Evolutionary conservation across 2,329 filamentous ascomycete genomes (phyloP).

Genomic region (Exophiala calicioides): DNA sequence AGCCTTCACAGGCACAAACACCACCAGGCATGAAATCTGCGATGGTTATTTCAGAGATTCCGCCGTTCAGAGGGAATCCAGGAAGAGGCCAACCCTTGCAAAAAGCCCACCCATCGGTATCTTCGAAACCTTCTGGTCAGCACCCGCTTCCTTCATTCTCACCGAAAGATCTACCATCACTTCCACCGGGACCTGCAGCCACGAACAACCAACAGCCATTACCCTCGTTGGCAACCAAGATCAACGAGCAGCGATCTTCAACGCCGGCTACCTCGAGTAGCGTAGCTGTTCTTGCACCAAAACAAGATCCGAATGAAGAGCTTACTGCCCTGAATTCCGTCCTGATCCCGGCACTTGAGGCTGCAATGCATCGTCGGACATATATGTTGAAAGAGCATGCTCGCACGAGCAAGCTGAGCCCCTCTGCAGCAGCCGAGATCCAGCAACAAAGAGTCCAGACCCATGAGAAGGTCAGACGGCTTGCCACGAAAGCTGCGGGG

Average conservation of each 20-base stretch:
- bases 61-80: slow-evolving; percentile 36
- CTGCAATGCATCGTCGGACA: slow-evolving; percentile 77
- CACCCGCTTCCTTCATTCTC: slow-evolving; percentile 36
- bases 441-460: slow-evolving; percentile 70
- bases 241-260: slow-evolving; percentile 12
- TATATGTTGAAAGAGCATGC: slow-evolving; percentile 54
- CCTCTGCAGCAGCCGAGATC: slow-evolving; percentile 44
- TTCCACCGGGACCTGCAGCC: slow-evolving; percentile 19
- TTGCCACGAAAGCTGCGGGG: slow-evolving; percentile 79
- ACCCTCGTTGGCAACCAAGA: slow-evolving; percentile 20
- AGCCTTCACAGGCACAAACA: slow-evolving; percentile 13
- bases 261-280: slow-evolving; percentile 35
- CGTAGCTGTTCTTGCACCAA: slow-evolving; percentile 14
- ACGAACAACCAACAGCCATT: slow-evolving; percentile 23
- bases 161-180: slow-evolving; percentile 24
- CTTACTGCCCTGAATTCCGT: slow-evolving; percentile 87
- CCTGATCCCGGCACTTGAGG: slow-evolving; percentile 87
- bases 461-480: slow-evolving; percentile 77
- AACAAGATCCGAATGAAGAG: slow-evolving; percentile 61
- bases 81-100: slow-evolving; percentile 30
- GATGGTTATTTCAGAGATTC: slow-evolving; percentile 37
- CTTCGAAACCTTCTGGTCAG: slow-evolving; percentile 28
- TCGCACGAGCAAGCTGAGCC: slow-evolving; percentile 31
- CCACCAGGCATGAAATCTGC: slow-evolving; percentile 34
- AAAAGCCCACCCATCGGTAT: slow-evolving; percentile 29